Evolutionary conservation across 192 early-diverging fungal genomes (phyloP).

Genomic region (Coemansia reversa): DNA sequence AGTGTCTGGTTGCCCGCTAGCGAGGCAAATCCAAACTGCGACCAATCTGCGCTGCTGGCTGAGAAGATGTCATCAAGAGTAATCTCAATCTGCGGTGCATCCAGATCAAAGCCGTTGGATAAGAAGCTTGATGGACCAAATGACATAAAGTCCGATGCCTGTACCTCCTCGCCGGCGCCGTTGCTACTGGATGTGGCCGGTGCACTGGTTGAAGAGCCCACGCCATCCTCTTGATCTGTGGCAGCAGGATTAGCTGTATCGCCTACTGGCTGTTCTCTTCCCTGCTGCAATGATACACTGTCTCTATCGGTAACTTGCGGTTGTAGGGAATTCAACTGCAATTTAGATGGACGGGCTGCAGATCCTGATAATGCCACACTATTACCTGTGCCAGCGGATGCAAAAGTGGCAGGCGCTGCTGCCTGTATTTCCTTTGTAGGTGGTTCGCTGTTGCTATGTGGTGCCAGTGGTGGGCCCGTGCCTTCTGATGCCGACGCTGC

Average conservation of each 20-base stretch:
- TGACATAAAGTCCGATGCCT: slow-evolving; percentile 55
- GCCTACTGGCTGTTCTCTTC: neutral
- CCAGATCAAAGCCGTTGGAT: slow-evolving; percentile 51
- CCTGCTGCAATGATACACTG: neutral
- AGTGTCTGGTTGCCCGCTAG: slow-evolving; percentile 28
- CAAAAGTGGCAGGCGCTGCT: neutral
- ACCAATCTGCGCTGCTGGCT: slow-evolving; percentile 46
- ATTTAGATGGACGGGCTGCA: neutral
- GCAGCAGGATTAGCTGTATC: neutral
- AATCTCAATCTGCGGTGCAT: slow-evolving; percentile 56
- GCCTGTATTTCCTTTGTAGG: neutral
- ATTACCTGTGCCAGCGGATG: neutral
- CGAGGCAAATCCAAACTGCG: slow-evolving; percentile 46
- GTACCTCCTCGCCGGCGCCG: slow-evolving; percentile 25
- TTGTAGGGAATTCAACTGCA: neutral
- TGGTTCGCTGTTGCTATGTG: neutral
- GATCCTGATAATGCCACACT: neutral
- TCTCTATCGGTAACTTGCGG: neutral
- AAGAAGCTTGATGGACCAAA: slow-evolving; percentile 54
- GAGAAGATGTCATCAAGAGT: slow-evolving; percentile 56
- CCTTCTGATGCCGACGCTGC: neutral
- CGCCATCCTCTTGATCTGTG: neutral
- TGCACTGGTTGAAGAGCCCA: slow-evolving; percentile 7
- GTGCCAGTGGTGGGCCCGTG: neutral
- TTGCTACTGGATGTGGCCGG: neutral